Conservation (phyloP, 2,329 filamentous ascomycete species). For the Aureobasidium sp. region DNA sequence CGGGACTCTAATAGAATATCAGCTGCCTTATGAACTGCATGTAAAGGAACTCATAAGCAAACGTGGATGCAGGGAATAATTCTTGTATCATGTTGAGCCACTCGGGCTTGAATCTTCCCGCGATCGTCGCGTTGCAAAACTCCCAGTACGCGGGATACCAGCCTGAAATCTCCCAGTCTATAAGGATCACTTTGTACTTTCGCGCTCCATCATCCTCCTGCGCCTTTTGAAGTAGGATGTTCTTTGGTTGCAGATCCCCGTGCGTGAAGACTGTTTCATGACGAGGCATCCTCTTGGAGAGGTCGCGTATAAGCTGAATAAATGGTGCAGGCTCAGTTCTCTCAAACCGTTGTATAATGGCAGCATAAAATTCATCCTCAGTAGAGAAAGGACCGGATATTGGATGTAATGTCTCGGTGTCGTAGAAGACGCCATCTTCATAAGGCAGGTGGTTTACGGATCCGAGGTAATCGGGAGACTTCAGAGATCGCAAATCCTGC, state of each 20-base stretch:
- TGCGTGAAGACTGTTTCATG: slow-evolving; percentile 26
- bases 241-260: slow-evolving; percentile 26
- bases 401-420: not conserved
- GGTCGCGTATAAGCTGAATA: slow-evolving; percentile 15
- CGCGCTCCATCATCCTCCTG: not conserved
- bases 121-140: slow-evolving; percentile 25
- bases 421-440: slow-evolving; percentile 21
- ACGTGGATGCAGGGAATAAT: not conserved
- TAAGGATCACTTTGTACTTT: slow-evolving; percentile 22
- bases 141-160: slow-evolving; percentile 30
- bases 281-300: slow-evolving; percentile 8
- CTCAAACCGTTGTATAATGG: slow-evolving; percentile 17
- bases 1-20: no score
- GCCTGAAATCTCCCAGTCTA: slow-evolving; percentile 28
- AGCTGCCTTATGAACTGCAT: no score
- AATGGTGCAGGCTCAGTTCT: not conserved
- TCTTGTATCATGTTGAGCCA: slow-evolving; percentile 22
- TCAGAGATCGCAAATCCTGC: slow-evolving; percentile 21
- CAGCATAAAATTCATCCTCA: slow-evolving; percentile 25
- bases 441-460: slow-evolving; percentile 15
- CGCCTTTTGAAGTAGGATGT: slow-evolving; percentile 25
- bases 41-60: no score
- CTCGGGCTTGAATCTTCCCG: slow-evolving; percentile 16
- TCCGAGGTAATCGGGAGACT: slow-evolving; percentile 22
- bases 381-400: slow-evolving; percentile 24